Evolutionary conservation across 495 filamentous ascomycete species (phyloP).

Genomic region (Evansstolkia leycettana): DNA sequence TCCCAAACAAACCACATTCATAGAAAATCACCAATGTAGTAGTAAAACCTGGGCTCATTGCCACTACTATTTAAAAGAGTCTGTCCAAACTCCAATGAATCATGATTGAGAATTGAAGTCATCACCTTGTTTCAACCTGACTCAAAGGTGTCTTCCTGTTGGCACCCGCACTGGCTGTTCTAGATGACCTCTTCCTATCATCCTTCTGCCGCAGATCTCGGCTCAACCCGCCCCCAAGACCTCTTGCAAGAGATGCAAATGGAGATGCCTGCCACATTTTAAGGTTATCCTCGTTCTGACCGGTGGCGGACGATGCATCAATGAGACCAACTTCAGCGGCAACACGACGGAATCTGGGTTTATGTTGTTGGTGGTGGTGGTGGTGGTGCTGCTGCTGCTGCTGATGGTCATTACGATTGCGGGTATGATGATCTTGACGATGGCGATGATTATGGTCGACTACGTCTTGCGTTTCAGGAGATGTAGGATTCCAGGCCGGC

Average conservation of each 20-base stretch:
- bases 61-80: no score
- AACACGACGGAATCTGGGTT: no score
- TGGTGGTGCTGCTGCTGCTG: background rate
- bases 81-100: no score
- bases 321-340: no score
- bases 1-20: no score
- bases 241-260: constrained; percentile 34
- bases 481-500: constrained; percentile 13
- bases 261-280: constrained; percentile 31
- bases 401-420: background rate
- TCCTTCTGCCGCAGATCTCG: constrained; percentile 24
- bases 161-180: background rate
- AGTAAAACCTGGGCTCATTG: no score
- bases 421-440: no score
- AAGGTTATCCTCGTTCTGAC: constrained; percentile 21
- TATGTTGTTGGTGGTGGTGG: background rate
- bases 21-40: no score
- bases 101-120: background rate
- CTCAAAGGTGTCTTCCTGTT: background rate
- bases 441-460: no score
- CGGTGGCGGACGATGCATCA: no score
- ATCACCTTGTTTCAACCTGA: background rate
- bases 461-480: constrained; percentile 5
- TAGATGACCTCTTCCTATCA: constrained; percentile 6
- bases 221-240: constrained; percentile 32